A percentile compares a stretch with the other conserved stretches of the same genome.
These are phyloP conservation scores for Trichoderma guizhouense DNA, from an alignment of 2,329 filamentous ascomycete genomes.

Conservation along the genomic window DNA sequence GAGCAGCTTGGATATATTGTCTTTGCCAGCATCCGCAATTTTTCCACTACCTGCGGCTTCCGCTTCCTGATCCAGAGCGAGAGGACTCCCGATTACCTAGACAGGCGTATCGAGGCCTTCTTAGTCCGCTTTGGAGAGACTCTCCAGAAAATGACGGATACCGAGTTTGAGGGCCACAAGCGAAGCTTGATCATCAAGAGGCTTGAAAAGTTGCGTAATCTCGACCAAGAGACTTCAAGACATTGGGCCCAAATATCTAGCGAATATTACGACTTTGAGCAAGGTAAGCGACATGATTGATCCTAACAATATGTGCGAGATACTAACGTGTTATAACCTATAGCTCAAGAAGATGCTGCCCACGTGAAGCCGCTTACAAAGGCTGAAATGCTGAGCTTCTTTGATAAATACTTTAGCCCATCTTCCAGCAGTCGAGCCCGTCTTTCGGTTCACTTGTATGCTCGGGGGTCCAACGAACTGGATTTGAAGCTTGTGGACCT, in stretches of 20 bases:
- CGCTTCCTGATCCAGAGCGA: slow-evolving; percentile 93
- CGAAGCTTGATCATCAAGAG: slow-evolving; percentile 82
- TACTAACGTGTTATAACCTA: background rate
- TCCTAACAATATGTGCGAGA: background rate
- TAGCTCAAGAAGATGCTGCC: slow-evolving; percentile 73
- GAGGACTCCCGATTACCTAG: slow-evolving; percentile 76
- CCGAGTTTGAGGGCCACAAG: slow-evolving; percentile 88
- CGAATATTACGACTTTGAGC: slow-evolving; percentile 87
- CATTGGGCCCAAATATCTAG: slow-evolving; percentile 83
- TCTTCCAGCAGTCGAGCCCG: slow-evolving; percentile 73
- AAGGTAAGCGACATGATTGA: slow-evolving; percentile 54
- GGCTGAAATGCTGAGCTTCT: slow-evolving; percentile 76
- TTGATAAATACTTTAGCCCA: slow-evolving; percentile 70
- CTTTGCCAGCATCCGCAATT: slow-evolving; percentile 71
- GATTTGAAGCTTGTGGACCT: slow-evolving; percentile 44
- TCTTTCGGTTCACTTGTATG: slow-evolving; percentile 76
- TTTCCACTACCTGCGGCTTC: slow-evolving; percentile 78
- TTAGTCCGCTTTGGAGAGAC: slow-evolving; percentile 63
- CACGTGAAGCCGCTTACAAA: slow-evolving; percentile 73
- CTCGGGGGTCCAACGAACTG: slow-evolving; percentile 56
- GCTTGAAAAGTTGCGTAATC: slow-evolving; percentile 87
- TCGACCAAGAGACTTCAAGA: slow-evolving; percentile 76
- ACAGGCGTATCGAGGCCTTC: slow-evolving; percentile 84
- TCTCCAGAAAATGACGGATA: slow-evolving; percentile 71
- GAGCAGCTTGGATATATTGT: slow-evolving; percentile 98